phyloP scores from a whole-genome alignment of 1,139 yeast genomes.

The Suhomyces ambrosiae region DNA sequence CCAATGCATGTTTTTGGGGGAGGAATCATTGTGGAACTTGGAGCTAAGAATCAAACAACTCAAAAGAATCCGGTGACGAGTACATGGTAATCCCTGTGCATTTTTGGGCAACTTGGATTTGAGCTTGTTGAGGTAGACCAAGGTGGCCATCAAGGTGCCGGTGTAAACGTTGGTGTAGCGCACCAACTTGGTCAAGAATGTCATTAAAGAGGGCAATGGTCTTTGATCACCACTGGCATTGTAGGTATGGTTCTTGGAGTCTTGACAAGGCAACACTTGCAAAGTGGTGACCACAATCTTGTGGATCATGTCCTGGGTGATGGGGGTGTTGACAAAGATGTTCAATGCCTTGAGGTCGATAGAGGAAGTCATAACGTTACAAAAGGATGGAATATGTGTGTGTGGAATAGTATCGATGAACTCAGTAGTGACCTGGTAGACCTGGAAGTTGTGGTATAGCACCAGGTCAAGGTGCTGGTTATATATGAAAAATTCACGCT shows the following conservation, averaged over 20 bases:
- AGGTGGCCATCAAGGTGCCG: constrained; percentile 73
- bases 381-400: too few species aligned
- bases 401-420: too few species aligned
- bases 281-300: constrained; percentile 62
- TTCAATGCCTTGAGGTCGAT: constrained; percentile 57
- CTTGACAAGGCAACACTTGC: constrained; percentile 61
- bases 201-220: constrained; percentile 69
- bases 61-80: constrained; percentile 73
- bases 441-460: neutral
- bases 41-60: constrained; percentile 73
- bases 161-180: constrained; percentile 75
- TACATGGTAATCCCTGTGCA: constrained; percentile 76
- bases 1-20: constrained; percentile 80
- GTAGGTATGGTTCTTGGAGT: constrained; percentile 35
- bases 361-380: constrained; percentile 17
- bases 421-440: neutral
- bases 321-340: constrained; percentile 57
- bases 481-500: constrained; percentile 3
- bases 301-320: constrained; percentile 67
- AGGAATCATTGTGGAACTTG: constrained; percentile 74
- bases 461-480: neutral
- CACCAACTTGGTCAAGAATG: constrained; percentile 69
- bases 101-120: constrained; percentile 63
- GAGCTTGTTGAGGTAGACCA: constrained; percentile 65
- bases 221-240: constrained; percentile 29